Conservation (phyloP, 306 rosid species). For the Lablab purpureus region DNA sequence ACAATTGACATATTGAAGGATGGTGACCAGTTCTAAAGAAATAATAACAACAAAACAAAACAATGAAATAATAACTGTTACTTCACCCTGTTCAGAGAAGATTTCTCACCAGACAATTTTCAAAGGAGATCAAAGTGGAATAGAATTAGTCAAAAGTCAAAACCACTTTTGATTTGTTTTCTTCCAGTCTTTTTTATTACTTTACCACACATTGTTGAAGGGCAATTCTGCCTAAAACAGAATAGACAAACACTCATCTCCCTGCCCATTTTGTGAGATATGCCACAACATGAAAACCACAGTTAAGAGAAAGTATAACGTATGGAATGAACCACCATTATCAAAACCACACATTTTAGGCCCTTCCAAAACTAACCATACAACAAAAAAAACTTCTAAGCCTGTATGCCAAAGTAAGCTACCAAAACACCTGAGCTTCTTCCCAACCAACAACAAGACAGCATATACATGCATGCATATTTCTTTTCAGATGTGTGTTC, state of each 20-base stretch:
- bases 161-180: not conserved
- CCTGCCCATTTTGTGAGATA: not conserved
- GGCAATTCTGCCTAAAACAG: not conserved
- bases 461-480: constrained; percentile 22
- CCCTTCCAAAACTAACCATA: constrained; percentile 13
- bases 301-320: not conserved
- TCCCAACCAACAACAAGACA: not conserved
- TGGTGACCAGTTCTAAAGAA: not conserved
- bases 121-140: not conserved
- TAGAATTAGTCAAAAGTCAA: not conserved
- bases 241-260: not conserved
- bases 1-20: not conserved
- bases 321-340: constrained; percentile 9
- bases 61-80: too few relatives aligned
- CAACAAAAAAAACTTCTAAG: not conserved
- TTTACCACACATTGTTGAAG: constrained; percentile 18
- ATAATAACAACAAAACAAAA: not conserved
- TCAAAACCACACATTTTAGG: constrained; percentile 27
- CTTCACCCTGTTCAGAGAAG: not conserved
- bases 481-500: constrained; percentile 21
- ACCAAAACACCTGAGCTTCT: constrained; percentile 8
- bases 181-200: not conserved
- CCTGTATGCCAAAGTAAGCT: not conserved
- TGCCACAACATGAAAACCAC: not conserved
- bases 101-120: not conserved